Evolutionary conservation across 2,329 filamentous ascomycete species (phyloP).

Genomic region (Arachnomyces sp.): DNA sequence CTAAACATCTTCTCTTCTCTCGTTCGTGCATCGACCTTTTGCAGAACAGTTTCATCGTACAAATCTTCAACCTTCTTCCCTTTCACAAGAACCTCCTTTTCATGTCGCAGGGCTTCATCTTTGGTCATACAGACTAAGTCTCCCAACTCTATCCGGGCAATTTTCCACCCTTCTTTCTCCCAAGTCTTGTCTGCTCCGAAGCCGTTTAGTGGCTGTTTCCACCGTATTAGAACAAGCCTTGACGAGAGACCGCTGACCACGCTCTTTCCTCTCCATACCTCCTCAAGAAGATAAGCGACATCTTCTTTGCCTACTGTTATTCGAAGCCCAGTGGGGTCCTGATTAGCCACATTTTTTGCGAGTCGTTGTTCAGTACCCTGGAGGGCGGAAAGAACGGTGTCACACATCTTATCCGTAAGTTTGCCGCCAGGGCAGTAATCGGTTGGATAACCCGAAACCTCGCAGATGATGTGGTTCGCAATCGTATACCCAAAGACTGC

Average conservation of each 20-base stretch:
- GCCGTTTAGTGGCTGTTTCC: conserved; percentile 58
- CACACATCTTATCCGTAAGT: conserved; percentile 83
- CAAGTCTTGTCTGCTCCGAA: conserved; percentile 57
- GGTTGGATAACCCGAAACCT: conserved; percentile 68
- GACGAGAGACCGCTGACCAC: conserved; percentile 74
- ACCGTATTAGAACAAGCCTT: conserved; percentile 70
- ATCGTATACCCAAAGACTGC: conserved; percentile 88
- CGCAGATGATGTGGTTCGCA: conserved; percentile 87
- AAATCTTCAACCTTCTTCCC: conserved; percentile 61
- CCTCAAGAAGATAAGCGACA: conserved; percentile 80
- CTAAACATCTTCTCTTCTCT: conserved; percentile 57
- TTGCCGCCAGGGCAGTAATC: conserved; percentile 76
- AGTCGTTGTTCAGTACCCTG: conserved; percentile 75
- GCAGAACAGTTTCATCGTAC: conserved; percentile 62
- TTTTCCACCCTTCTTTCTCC: conserved; percentile 62
- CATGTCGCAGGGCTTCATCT: conserved; percentile 74
- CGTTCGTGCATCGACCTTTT: conserved; percentile 59
- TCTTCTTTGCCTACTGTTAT: conserved; percentile 72
- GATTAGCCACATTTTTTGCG: conserved; percentile 46
- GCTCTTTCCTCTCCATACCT: conserved; percentile 78
- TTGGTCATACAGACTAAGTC: conserved; percentile 89
- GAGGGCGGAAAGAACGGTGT: conserved; percentile 66
- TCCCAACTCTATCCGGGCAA: conserved; percentile 58
- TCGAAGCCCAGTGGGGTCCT: conserved; percentile 62
- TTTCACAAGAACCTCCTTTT: conserved; percentile 68